A percentile compares a stretch with the other conserved stretches of the same genome.
Evolutionary conservation across 495 filamentous ascomycete species (phyloP).

Genomic region (Diplogelasinospora grovesii): DNA sequence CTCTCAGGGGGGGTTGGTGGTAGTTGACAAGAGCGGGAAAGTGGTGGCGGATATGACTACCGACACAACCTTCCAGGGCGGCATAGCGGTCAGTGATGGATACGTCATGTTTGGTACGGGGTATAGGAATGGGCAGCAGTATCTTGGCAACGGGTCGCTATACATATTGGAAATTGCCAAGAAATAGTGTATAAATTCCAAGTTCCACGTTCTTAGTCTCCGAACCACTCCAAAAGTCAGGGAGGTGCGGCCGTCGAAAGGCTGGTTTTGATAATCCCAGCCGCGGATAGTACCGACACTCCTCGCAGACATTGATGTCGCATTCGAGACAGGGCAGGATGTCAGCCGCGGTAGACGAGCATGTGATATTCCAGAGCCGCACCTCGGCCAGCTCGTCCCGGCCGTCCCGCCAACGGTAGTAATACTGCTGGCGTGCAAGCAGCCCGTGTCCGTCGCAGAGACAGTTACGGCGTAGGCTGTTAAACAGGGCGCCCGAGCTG

Average conservation of each 20-base stretch:
- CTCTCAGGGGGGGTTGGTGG: conserved; percentile 4
- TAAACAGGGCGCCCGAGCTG: not conserved
- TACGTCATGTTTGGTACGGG: conserved; percentile 12
- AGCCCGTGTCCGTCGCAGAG: not conserved
- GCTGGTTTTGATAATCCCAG: too few species aligned
- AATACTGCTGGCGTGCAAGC: not conserved
- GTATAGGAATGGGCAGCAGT: too few species aligned
- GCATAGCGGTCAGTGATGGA: conserved; percentile 6
- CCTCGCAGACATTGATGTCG: not conserved
- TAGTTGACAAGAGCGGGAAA: conserved; percentile 6
- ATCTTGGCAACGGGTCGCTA: too few species aligned
- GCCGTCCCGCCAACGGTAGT: not conserved
- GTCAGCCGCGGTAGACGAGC: not conserved
- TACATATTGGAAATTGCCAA: too few species aligned
- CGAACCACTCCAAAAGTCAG: too few species aligned
- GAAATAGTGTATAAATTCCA: too few species aligned
- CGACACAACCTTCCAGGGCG: conserved; percentile 5
- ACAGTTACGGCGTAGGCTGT: not conserved
- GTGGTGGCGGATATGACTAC: conserved; percentile 2
- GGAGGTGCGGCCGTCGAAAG: too few species aligned
- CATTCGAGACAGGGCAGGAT: not conserved
- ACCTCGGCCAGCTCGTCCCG: not conserved
- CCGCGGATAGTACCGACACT: not conserved
- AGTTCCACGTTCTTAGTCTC: too few species aligned
- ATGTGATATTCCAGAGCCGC: not conserved